phyloP scores from a whole-genome alignment of 2,329 filamentous ascomycete genomes.

The Neonectria punicea region DNA sequence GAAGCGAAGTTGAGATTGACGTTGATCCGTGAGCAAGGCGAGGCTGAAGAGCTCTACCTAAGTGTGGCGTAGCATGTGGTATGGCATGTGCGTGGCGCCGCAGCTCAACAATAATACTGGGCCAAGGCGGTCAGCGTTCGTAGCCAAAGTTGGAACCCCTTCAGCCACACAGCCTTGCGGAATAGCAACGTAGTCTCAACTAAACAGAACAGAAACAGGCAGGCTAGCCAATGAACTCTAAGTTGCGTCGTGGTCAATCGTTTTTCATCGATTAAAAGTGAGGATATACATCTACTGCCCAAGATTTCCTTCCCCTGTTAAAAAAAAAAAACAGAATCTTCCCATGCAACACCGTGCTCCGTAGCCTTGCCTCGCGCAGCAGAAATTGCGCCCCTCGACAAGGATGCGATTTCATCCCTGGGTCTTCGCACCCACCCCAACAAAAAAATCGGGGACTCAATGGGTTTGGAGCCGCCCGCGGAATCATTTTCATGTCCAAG shows the following conservation, averaged over 20 bases:
- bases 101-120: background rate
- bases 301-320: slow-evolving; percentile 26
- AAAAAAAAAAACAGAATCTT: slow-evolving; percentile 12
- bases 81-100: background rate
- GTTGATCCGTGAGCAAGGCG: slow-evolving; percentile 37
- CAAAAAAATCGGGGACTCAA: slow-evolving; percentile 36
- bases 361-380: slow-evolving; percentile 29
- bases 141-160: background rate
- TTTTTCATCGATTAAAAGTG: slow-evolving; percentile 35
- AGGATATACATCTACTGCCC: slow-evolving; percentile 41
- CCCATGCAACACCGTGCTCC: slow-evolving; percentile 39
- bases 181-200: background rate
- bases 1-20: slow-evolving; percentile 32
- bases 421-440: slow-evolving; percentile 37
- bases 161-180: slow-evolving; percentile 17
- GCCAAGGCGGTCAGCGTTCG: background rate
- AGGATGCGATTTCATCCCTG: slow-evolving; percentile 39
- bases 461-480: slow-evolving; percentile 30
- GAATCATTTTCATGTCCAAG: slow-evolving; percentile 38
- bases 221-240: background rate
- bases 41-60: slow-evolving; percentile 35
- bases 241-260: slow-evolving; percentile 23
- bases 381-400: slow-evolving; percentile 31
- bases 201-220: background rate
- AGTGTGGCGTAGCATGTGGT: slow-evolving; percentile 28